These are phyloP conservation scores for Parastagonospora nodorum DNA, from an alignment of 2,329 filamentous ascomycete species.

Conservation along the genomic window DNA sequence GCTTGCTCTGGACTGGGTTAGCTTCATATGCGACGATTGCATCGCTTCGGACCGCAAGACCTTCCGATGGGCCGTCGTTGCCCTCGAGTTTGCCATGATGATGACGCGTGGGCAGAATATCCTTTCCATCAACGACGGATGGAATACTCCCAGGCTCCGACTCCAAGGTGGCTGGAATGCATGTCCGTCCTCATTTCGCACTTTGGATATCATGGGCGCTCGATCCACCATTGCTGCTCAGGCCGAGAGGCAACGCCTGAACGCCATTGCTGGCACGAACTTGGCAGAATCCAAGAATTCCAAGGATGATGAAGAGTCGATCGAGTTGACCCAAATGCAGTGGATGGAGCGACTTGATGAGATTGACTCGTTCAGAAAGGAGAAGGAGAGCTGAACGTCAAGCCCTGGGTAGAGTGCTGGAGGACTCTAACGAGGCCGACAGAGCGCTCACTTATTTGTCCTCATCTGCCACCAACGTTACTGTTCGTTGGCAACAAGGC, in stretches of 20 bases:
- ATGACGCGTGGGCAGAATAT: conserved; percentile 96
- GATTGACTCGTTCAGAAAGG: conserved; percentile 78
- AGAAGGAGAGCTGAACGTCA: conserved; percentile 84
- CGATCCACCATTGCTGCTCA: conserved; percentile 91
- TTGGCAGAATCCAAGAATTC: conserved; percentile 76
- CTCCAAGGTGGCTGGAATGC: conserved; percentile 86
- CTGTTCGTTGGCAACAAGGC: conserved; percentile 97
- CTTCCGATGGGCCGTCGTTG: conserved; percentile 95
- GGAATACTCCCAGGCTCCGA: conserved; percentile 81
- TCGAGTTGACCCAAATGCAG: conserved; percentile 73
- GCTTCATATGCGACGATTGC: conserved; percentile 97
- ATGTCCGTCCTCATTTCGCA: conserved; percentile 98
- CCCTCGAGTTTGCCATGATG: conserved; percentile 94
- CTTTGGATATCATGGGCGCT: conserved; percentile 98
- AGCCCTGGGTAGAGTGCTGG: conserved; percentile 85
- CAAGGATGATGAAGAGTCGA: conserved; percentile 84
- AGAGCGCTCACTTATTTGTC: conserved; percentile 92
- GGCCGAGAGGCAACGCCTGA: conserved; percentile 86
- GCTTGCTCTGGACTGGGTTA: conserved; percentile 93
- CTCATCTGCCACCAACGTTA: conserved; percentile 92
- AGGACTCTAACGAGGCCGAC: conserved; percentile 94
- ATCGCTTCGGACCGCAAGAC: conserved; percentile 92
- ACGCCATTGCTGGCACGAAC: conserved; percentile 77
- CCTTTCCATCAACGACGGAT: conserved; percentile 83
- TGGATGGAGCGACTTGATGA: conserved; percentile 73